These are phyloP conservation scores for Castanea sativa DNA, from an alignment of 306 rosid genomes.

Conservation along the genomic window DNA sequence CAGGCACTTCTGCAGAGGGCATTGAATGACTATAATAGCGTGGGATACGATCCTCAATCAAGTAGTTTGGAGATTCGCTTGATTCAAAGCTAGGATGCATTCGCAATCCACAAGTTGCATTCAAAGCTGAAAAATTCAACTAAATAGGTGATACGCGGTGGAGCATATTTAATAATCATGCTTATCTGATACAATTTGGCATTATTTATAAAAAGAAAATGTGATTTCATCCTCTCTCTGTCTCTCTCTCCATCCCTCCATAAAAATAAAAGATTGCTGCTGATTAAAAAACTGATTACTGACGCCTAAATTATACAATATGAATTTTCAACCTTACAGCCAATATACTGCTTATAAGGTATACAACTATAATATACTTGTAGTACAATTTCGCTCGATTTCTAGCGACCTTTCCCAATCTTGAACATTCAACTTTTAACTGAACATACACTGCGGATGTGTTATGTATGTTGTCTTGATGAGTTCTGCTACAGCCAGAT, in stretches of 20 bases:
- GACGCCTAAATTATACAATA: neutral
- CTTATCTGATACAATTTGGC: neutral
- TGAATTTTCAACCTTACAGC: too few relatives aligned
- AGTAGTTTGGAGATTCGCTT: conserved; percentile 71
- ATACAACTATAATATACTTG: too few relatives aligned
- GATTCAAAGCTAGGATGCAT: conserved; percentile 77
- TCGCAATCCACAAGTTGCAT: conserved; percentile 48
- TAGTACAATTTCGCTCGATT: too few relatives aligned
- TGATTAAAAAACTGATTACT: neutral
- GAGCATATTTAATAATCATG: neutral
- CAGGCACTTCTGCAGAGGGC: conserved; percentile 74
- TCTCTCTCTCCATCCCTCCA: too few relatives aligned
- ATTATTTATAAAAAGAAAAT: neutral
- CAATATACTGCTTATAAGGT: too few relatives aligned
- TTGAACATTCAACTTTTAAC: too few relatives aligned
- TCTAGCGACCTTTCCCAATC: too few relatives aligned
- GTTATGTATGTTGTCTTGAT: too few relatives aligned
- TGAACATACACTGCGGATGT: too few relatives aligned
- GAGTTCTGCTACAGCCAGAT: too few relatives aligned
- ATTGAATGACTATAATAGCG: conserved; percentile 47
- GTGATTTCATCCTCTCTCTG: neutral
- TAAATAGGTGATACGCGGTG: conserved; percentile 24
- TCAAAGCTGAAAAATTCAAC: conserved; percentile 55
- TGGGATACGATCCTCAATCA: conserved; percentile 67
- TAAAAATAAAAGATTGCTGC: neutral